Evolutionary conservation across 2,329 filamentous ascomycete genomes (phyloP).

Genomic region (Paraphoma chrysanthemicola): DNA sequence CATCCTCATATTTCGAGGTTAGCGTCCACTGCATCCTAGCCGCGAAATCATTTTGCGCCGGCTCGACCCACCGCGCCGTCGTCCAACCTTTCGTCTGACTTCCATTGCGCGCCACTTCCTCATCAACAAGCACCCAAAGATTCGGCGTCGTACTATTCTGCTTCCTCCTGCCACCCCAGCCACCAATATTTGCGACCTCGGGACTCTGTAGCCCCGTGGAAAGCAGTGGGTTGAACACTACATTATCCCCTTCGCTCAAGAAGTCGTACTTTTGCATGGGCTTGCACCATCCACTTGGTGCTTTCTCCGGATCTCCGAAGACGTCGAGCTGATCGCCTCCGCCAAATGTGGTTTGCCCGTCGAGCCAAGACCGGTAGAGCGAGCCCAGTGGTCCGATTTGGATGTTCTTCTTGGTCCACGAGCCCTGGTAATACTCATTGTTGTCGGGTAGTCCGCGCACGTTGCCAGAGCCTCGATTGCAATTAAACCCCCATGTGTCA

Average conservation of each 20-base stretch:
- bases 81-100: slow-evolving; percentile 3
- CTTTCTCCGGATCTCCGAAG: slow-evolving; percentile 50
- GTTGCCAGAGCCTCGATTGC: slow-evolving; percentile 13
- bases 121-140: not conserved
- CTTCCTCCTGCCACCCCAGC: not conserved
- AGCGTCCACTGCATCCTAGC: slow-evolving; percentile 40
- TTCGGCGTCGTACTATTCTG: not conserved
- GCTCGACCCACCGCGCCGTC: slow-evolving; percentile 56
- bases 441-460: slow-evolving; percentile 10
- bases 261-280: slow-evolving; percentile 12
- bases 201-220: slow-evolving; percentile 29
- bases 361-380: slow-evolving; percentile 51
- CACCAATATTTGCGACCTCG: not conserved
- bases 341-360: slow-evolving; percentile 54
- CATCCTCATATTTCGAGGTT: not conserved
- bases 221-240: slow-evolving; percentile 11
- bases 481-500: slow-evolving; percentile 17
- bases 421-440: slow-evolving; percentile 17
- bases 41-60: slow-evolving; percentile 56
- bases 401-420: slow-evolving; percentile 58
- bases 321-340: slow-evolving; percentile 32
- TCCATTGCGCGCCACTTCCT: not conserved
- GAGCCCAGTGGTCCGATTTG: slow-evolving; percentile 53
- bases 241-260: slow-evolving; percentile 23
- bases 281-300: slow-evolving; percentile 22